phyloP scores from a whole-genome alignment of 257 asterid genomes.

The Scutellaria barbata region DNA sequence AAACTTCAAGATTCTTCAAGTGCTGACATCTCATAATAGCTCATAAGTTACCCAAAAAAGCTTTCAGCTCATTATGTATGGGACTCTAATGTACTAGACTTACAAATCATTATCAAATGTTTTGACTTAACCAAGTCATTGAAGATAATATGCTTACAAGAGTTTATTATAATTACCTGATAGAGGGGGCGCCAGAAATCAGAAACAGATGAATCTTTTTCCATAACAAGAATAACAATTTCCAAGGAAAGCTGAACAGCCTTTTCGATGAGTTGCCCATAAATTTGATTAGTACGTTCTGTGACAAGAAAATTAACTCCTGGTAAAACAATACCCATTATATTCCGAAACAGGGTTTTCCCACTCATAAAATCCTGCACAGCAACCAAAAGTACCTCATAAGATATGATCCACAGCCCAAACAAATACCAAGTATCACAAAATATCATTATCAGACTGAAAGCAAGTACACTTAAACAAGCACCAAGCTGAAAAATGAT shows the following conservation, averaged over 20 bases:
- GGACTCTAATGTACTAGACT: background rate
- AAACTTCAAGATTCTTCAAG: background rate
- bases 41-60: background rate
- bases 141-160: slow-evolving; percentile 26
- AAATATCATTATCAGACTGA: slow-evolving; percentile 24
- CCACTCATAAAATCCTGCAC: slow-evolving; percentile 98
- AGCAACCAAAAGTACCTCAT: slow-evolving; percentile 28
- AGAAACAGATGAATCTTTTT: slow-evolving; percentile 72
- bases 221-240: slow-evolving; percentile 78
- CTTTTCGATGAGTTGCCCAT: slow-evolving; percentile 80
- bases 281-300: slow-evolving; percentile 73
- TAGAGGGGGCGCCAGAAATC: slow-evolving; percentile 91
- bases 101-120: slow-evolving; percentile 21
- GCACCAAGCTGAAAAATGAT: background rate
- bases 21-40: slow-evolving; percentile 13
- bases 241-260: slow-evolving; percentile 86
- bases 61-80: background rate
- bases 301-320: slow-evolving; percentile 75
- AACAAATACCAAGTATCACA: background rate
- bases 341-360: slow-evolving; percentile 78
- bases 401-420: slow-evolving; percentile 20
- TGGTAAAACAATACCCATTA: slow-evolving; percentile 75
- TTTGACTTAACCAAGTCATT: slow-evolving; percentile 18
- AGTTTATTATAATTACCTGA: slow-evolving; percentile 55
- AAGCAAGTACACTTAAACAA: slow-evolving; percentile 5